Base-by-base conservation (phyloP, 768 basidiomycete genomes). In the Rhodosporidiobolus sp. region DNA sequence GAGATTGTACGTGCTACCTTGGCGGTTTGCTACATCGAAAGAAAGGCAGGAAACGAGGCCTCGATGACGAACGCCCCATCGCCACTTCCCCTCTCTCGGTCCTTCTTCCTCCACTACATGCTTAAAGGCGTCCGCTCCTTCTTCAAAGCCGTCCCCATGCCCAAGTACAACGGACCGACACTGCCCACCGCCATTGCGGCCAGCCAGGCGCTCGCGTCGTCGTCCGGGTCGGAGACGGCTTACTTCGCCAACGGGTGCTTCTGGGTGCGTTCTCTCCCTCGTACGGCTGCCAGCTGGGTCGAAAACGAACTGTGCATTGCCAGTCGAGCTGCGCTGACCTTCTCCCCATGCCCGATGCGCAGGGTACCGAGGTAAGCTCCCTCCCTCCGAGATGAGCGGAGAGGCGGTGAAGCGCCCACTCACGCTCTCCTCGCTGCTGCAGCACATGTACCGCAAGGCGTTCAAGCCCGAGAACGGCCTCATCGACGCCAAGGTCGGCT, bases 401-500 rank as follows among this genome's bases (percentile, higher is more conserved):
- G 58, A 45, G 38, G 22, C 48, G 30, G 45, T 62, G 46, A 14
- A 9, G n/a, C 8, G 26, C 63, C 30, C 53, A 64, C 54, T 7
- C 24, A 14, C 7, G n/a, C 30, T 14, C 56, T 8, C 19, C 16
- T 16, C 4, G 7, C 43, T 32, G 17, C 22, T 28, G 53, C 63
- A 75, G 74, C 74, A 75, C 69, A 69, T 75, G 70, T 67, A 63
- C 49, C 35, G 69, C 34, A 76, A 76, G 63, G 32, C 22, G 46
- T 70, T 76, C 55, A 58, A 52, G 34, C 63, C 59, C 32, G 50
- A 59, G 6, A 7, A 7, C 38, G 38, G 38, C 38, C 55, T 76
- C 4, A n/a, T 91, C 56, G 87, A 86, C 78, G 90, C 89, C 2
- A 79, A 85, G 24, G 91, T 93, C 8, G 91, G 91, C 38, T 92